These are phyloP conservation scores for Ustilago bromivora DNA, from an alignment of 1,284 basidiomycete species.

Conservation along the genomic window DNA sequence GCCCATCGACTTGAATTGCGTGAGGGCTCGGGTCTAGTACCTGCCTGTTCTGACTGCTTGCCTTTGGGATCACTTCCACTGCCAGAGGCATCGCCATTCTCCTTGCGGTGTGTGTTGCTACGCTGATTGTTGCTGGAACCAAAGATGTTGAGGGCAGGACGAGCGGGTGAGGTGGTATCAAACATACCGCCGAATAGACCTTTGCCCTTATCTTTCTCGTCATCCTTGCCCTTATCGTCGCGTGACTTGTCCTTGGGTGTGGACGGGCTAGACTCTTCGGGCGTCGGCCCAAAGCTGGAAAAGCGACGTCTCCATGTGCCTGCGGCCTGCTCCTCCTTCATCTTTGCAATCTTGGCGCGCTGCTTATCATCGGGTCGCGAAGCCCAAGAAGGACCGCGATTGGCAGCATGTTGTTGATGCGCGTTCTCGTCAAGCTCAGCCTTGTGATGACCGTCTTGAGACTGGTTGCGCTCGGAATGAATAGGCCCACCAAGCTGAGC, in stretches of 20 bases:
- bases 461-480: conserved; percentile 39
- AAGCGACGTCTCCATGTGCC: conserved; percentile 43
- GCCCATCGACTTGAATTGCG: conserved; percentile 40
- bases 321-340: conserved; percentile 45
- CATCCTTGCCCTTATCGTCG: conserved; percentile 18
- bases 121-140: conserved; percentile 21
- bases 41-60: conserved; percentile 15
- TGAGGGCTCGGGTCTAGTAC: conserved; percentile 11
- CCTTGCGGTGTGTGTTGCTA: conserved; percentile 12
- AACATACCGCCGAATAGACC: conserved; percentile 31
- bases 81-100: conserved; percentile 22
- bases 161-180: conserved; percentile 16
- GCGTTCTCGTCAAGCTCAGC: conserved; percentile 18
- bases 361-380: conserved; percentile 57
- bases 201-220: conserved; percentile 12
- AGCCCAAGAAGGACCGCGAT: conserved; percentile 59
- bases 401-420: conserved; percentile 37
- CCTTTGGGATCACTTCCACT: conserved; percentile 12
- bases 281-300: conserved; percentile 29
- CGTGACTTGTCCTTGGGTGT: conserved; percentile 23
- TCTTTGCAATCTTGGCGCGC: conserved; percentile 56
- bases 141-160: conserved; percentile 39
- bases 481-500: conserved; percentile 39
- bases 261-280: conserved; percentile 9
- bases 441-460: conserved; percentile 10